Evolutionary conservation across 257 asterid genomes (phyloP).

Genomic region (Linaria vulgaris): DNA sequence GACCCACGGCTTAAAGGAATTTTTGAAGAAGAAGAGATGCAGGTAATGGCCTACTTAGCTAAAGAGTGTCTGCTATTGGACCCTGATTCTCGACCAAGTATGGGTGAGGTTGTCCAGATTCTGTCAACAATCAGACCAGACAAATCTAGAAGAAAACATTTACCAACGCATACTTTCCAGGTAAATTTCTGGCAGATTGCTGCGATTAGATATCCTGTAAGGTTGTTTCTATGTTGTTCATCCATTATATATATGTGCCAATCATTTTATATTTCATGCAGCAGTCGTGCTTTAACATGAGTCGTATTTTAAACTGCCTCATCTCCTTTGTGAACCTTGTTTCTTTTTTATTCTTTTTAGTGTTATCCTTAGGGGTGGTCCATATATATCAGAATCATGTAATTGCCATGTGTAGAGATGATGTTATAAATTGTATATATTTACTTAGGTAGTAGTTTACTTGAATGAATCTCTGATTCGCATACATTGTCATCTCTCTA

Average conservation of each 20-base stretch:
- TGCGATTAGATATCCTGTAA: neutral
- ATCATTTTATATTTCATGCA: too few species aligned
- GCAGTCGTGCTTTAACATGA: too few species aligned
- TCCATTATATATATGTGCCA: too few species aligned
- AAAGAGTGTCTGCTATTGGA: slow-evolving; percentile 89
- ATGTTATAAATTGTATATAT: neutral
- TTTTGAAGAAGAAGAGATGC: slow-evolving; percentile 85
- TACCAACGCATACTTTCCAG: slow-evolving; percentile 46
- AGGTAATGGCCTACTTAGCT: slow-evolving; percentile 90
- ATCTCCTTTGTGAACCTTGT: too few species aligned
- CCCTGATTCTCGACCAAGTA: slow-evolving; percentile 92
- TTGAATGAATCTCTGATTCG: neutral
- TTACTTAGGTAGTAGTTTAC: neutral
- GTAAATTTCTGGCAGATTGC: slow-evolving; percentile 22
- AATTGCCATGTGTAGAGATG: neutral
- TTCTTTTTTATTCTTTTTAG: too few species aligned
- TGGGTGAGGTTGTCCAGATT: slow-evolving; percentile 91
- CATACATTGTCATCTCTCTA: slow-evolving; percentile 2
- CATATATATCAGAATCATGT: too few species aligned
- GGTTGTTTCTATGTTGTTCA: too few species aligned
- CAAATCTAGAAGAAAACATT: slow-evolving; percentile 65
- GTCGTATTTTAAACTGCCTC: neutral
- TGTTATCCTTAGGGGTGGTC: too few species aligned
- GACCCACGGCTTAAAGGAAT: slow-evolving; percentile 68
- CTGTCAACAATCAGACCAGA: slow-evolving; percentile 81